These are phyloP conservation scores for Aspergillus diversus DNA, from an alignment of 495 filamentous ascomycete species.

Conservation along the genomic window DNA sequence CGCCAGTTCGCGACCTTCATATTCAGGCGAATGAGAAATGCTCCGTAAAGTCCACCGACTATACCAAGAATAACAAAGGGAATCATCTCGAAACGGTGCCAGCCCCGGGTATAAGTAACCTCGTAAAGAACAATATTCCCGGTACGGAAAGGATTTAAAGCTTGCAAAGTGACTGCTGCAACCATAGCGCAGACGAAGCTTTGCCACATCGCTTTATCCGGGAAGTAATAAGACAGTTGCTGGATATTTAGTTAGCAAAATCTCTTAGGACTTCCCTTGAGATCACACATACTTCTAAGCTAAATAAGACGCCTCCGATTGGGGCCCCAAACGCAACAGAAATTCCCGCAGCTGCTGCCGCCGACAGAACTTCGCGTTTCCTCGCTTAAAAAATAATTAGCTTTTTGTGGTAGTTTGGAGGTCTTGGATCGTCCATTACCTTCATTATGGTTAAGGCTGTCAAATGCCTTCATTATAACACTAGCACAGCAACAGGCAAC, in stretches of 20 bases:
- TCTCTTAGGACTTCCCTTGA: not conserved
- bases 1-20: slow-evolving; percentile 86
- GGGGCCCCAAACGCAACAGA: slow-evolving; percentile 97
- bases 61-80: slow-evolving; percentile 89
- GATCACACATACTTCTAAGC: slow-evolving; percentile 67
- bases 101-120: slow-evolving; percentile 87
- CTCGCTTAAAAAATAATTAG: slow-evolving; percentile 60
- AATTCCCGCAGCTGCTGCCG: slow-evolving; percentile 91
- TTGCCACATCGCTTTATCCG: slow-evolving; percentile 99
- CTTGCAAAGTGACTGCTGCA: slow-evolving; percentile 89
- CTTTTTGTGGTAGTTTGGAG: not conserved
- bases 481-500: slow-evolving; percentile 98
- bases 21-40: slow-evolving; percentile 92
- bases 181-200: slow-evolving; percentile 99
- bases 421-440: slow-evolving; percentile 47
- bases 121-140: slow-evolving; percentile 97
- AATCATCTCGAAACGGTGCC: slow-evolving; percentile 94
- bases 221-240: slow-evolving; percentile 98
- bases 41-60: slow-evolving; percentile 89
- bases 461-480: slow-evolving; percentile 89
- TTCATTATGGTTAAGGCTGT: slow-evolving; percentile 85
- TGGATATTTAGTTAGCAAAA: slow-evolving; percentile 20
- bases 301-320: slow-evolving; percentile 91
- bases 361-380: slow-evolving; percentile 94
- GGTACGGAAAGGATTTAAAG: slow-evolving; percentile 91